Evolutionary conservation across 202 grass and related monocot species (phyloP), one percentile per base, ranked within the genome.

Genomic region (Setaria viridis): DNA sequence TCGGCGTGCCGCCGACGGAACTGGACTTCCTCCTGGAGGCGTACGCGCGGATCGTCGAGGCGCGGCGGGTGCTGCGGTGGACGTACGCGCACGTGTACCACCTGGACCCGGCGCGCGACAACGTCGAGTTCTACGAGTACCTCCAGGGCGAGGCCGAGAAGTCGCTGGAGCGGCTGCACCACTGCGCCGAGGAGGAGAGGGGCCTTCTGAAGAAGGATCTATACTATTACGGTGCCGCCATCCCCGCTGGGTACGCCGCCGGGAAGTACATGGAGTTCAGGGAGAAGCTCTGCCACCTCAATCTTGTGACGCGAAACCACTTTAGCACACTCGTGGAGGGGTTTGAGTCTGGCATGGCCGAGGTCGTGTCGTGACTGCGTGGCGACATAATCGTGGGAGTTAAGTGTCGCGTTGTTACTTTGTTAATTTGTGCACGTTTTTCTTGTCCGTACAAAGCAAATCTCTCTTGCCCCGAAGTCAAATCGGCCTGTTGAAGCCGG

Each of bases 131-230:
- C 19, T 79, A 46, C 81, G 41, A 43, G 55, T 35, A 17, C 49
- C 9, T 84, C 2, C 87, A 89, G 68, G 15, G 39, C 6, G 41
- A 12, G 2, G 87, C 82, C 42, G 60, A 85, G 56, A 0, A 0
- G 9, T 49, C 81, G 68, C 45, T 86, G 53, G 84, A 86, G 76
- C 45, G 9, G 42, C 76, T 86, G 76, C 84, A 86, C 76, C 4
- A 6, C 5, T 65, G 33, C 46, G 67, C 33, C 9, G 76, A 86
- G 55, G 0, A 0, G 32, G 32, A 79, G 20, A 51, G 20, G 53
- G 0, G 1, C 1, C 20, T 2, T 6, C 10, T 47, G 9, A 11
- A 11, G 9, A 11, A 47, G 8, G 9, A 47, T 9, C 2, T 47
- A 11, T 8, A 11, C 5, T 9, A 45, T 45, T 59, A 59, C 58